These are phyloP conservation scores for Calonectria pteridis DNA, from an alignment of 2,329 filamentous ascomycete species.

Conservation along the genomic window DNA sequence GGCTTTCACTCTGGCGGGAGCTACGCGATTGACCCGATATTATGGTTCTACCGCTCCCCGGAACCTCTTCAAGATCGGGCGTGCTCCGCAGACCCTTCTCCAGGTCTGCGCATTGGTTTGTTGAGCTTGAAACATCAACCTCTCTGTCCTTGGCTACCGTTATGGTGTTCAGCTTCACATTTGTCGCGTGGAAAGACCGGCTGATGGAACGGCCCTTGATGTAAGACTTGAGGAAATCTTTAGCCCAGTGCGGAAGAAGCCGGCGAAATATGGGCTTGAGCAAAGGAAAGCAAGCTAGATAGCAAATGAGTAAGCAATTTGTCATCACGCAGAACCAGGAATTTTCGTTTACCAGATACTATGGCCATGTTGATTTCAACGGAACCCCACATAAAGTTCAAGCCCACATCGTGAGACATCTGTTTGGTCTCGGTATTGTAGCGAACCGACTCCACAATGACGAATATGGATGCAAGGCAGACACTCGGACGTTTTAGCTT, in stretches of 20 bases:
- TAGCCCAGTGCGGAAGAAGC: not conserved
- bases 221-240: not conserved
- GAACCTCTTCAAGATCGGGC: not conserved
- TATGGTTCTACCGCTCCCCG: not conserved
- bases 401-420: slow-evolving; percentile 37
- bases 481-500: slow-evolving; percentile 33
- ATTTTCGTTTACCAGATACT: slow-evolving; percentile 33
- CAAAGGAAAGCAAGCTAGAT: slow-evolving; percentile 3
- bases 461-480: slow-evolving; percentile 42
- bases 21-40: not conserved
- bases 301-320: not conserved
- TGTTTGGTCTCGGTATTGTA: slow-evolving; percentile 33
- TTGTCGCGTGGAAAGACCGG: not conserved
- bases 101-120: not conserved
- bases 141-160: not conserved
- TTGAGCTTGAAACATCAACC: not conserved
- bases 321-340: not conserved
- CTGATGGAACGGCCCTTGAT: not conserved
- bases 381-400: slow-evolving; percentile 41
- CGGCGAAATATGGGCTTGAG: not conserved
- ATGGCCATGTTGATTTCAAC: slow-evolving; percentile 45
- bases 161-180: not conserved
- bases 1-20: not conserved
- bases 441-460: slow-evolving; percentile 33
- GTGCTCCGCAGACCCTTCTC: not conserved